These are phyloP conservation scores for Fusarium circinatum DNA, from an alignment of 2,329 filamentous ascomycete species.

Conservation along the genomic window DNA sequence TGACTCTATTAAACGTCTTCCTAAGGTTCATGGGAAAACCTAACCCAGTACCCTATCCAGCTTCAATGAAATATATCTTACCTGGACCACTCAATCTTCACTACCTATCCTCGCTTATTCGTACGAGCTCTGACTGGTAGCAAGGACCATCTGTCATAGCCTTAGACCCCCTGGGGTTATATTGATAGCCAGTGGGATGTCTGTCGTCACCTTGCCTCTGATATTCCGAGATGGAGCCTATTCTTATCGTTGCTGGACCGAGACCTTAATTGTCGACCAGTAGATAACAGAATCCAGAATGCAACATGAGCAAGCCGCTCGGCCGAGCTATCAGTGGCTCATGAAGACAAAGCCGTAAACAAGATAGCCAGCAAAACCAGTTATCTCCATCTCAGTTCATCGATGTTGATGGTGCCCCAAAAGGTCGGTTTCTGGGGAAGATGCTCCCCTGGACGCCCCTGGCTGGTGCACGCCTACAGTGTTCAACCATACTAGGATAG, in stretches of 20 bases:
- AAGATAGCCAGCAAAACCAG: conserved; percentile 38
- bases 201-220: conserved; percentile 39
- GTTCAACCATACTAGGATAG: conserved; percentile 37
- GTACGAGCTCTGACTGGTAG: conserved; percentile 21
- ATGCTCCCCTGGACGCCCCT: conserved; percentile 42
- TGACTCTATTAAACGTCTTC: background rate
- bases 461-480: conserved; percentile 34
- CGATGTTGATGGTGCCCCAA: conserved; percentile 46
- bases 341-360: conserved; percentile 28
- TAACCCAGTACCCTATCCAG: background rate
- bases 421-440: conserved; percentile 46
- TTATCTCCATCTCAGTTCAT: conserved; percentile 19
- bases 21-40: background rate
- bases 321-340: conserved; percentile 41
- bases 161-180: conserved; percentile 6
- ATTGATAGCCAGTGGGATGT: conserved; percentile 18
- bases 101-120: conserved; percentile 18
- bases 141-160: conserved; percentile 25
- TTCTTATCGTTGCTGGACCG: conserved; percentile 30
- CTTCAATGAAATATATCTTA: conserved; percentile 8
- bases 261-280: conserved; percentile 24
- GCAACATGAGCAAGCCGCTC: conserved; percentile 34
- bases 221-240: conserved; percentile 6
- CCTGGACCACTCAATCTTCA: conserved; percentile 5
- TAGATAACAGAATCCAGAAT: conserved; percentile 31